phyloP scores from a whole-genome alignment of 2,329 filamentous ascomycete species.

The Exophiala alcalophila region DNA sequence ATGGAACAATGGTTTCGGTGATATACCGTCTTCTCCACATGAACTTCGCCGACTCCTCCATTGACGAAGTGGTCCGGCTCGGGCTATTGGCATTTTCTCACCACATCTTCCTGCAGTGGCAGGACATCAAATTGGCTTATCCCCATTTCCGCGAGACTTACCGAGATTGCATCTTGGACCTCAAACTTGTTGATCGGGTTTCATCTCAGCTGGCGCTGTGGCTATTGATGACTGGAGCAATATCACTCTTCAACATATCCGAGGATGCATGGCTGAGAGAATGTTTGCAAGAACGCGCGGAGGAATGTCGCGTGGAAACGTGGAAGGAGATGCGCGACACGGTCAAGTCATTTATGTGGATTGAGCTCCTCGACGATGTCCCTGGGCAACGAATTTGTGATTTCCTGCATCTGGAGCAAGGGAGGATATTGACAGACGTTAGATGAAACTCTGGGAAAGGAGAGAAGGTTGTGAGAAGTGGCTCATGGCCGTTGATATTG shows the following conservation, averaged over 20 bases:
- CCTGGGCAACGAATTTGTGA: no score
- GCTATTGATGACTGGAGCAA: slow-evolving; percentile 27
- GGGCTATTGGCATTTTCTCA: slow-evolving; percentile 41
- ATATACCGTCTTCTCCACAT: slow-evolving; percentile 43
- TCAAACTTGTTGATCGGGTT: slow-evolving; percentile 1
- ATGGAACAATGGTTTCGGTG: slow-evolving; percentile 39
- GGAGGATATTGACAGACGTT: no score
- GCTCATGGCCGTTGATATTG: no score
- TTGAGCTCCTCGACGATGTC: slow-evolving; percentile 35
- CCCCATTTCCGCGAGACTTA: slow-evolving; percentile 20
- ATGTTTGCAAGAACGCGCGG: not conserved
- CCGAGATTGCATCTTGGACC: slow-evolving; percentile 16
- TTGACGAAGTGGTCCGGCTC: slow-evolving; percentile 40
- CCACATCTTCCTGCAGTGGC: slow-evolving; percentile 43
- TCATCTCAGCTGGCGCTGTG: slow-evolving; percentile 18
- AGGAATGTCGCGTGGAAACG: slow-evolving; percentile 6
- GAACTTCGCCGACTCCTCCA: slow-evolving; percentile 31
- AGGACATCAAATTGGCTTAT: slow-evolving; percentile 28
- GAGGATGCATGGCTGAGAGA: slow-evolving; percentile 14
- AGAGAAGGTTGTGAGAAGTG: no score
- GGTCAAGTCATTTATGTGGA: slow-evolving; percentile 35
- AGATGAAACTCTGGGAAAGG: no score
- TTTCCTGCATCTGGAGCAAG: no score
- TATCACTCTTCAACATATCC: slow-evolving; percentile 14
- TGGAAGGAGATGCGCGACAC: slow-evolving; percentile 28